Percentiles rank a stretch among this genome's conserved stretches.
These are phyloP conservation scores for Solanum okadae DNA, from an alignment of 257 asterid genomes.

Conservation along the genomic window DNA sequence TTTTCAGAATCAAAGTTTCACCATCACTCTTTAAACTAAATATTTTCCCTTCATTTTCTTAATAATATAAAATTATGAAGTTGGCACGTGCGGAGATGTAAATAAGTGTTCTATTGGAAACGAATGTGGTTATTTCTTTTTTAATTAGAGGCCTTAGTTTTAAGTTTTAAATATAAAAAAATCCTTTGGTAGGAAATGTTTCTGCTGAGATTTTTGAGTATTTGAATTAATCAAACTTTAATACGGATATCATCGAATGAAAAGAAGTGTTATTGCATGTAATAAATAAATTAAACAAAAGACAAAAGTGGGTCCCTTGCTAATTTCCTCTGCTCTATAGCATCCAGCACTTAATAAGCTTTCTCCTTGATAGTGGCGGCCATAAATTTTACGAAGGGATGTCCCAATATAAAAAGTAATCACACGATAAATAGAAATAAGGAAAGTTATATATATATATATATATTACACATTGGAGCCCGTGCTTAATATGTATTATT, in stretches of 20 bases:
- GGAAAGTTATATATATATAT: background rate
- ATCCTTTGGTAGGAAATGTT: no score
- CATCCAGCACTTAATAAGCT: background rate
- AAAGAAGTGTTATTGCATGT: background rate
- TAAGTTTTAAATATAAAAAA: no score
- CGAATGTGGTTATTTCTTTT: background rate
- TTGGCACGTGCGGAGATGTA: background rate
- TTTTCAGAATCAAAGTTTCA: background rate
- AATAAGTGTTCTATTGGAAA: background rate
- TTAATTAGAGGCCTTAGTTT: no score
- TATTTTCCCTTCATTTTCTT: background rate
- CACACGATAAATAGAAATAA: background rate
- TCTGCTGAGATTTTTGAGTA: accelerated
- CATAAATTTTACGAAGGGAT: background rate
- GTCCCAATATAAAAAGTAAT: background rate
- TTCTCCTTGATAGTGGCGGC: background rate
- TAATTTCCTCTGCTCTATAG: background rate
- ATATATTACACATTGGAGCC: no score
- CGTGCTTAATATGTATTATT: no score
- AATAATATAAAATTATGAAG: background rate
- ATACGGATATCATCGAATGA: no score
- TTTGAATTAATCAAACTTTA: no score
- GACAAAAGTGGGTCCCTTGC: background rate
- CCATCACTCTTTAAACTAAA: background rate
- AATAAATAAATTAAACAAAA: background rate